Percentiles rank a stretch among this genome's conserved stretches.
Evolutionary conservation across 2,329 filamentous ascomycete species (phyloP).

Genomic region (Colletotrichum lentis): DNA sequence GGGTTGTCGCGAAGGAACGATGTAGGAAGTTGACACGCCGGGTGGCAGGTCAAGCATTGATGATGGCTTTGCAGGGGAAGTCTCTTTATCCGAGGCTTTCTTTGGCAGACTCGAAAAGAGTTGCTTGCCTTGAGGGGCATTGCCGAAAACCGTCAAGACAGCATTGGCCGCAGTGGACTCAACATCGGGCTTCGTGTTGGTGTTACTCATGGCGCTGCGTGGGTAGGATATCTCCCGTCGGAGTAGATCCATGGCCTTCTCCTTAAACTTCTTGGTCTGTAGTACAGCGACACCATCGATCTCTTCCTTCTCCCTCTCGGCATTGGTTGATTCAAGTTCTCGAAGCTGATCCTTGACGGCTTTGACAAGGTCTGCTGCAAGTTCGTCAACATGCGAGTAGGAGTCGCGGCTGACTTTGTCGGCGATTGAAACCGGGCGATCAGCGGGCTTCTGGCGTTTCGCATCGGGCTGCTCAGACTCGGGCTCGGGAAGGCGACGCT

Average conservation of each 20-base stretch:
- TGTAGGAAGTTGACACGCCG: conserved; percentile 74
- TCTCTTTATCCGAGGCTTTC: conserved; percentile 66
- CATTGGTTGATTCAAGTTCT: conserved; percentile 52
- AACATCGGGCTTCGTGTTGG: conserved; percentile 50
- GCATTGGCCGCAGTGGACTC: conserved; percentile 52
- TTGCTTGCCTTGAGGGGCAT: conserved; percentile 76
- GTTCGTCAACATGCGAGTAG: conserved; percentile 70
- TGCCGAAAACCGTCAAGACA: conserved; percentile 80
- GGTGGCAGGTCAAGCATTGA: conserved; percentile 64
- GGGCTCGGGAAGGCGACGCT: conserved; percentile 58
- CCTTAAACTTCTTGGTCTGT: conserved; percentile 65
- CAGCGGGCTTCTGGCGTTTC: conserved; percentile 68
- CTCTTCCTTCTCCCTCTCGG: conserved; percentile 43
- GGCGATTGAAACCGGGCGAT: conserved; percentile 54
- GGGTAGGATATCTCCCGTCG: conserved; percentile 67
- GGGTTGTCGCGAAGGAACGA: conserved; percentile 55
- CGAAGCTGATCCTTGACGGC: conserved; percentile 58
- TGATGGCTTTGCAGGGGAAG: conserved; percentile 3
- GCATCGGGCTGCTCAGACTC: conserved; percentile 60
- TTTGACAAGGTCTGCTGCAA: conserved; percentile 65
- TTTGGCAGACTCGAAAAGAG: conserved; percentile 83
- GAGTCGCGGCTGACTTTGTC: conserved; percentile 61
- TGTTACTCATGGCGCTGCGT: conserved; percentile 46
- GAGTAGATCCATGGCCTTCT: conserved; percentile 69
- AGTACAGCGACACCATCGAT: conserved; percentile 49